Conservation (phyloP, 345 rosid genomes). For the Salix brachista region DNA sequence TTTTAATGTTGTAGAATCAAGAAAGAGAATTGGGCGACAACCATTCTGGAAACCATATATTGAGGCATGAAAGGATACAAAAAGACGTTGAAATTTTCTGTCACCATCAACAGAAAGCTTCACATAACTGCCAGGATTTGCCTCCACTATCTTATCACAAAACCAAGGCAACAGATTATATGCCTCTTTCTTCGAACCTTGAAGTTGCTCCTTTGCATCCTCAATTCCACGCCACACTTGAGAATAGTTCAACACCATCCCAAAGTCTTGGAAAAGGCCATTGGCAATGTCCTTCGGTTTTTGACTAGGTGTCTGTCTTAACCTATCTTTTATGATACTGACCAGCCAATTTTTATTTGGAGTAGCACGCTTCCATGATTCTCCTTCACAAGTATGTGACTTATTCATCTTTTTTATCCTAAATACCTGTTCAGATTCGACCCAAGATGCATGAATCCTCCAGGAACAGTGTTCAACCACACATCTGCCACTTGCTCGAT, state of each 20-base stretch:
- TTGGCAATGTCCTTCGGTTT: constrained; percentile 73
- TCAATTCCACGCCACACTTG: constrained; percentile 87
- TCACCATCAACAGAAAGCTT: constrained; percentile 52
- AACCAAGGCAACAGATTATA: constrained; percentile 66
- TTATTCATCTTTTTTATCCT: constrained; percentile 57
- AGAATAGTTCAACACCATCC: constrained; percentile 66
- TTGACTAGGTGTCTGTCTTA: constrained; percentile 68
- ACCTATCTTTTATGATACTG: constrained; percentile 66
- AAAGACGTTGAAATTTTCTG: constrained; percentile 66
- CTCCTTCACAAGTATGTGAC: constrained; percentile 69
- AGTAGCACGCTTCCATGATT: constrained; percentile 77
- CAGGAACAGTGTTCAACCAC: constrained; percentile 62
- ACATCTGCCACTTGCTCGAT: constrained; percentile 74
- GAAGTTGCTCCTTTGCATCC: constrained; percentile 79
- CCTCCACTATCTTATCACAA: constrained; percentile 54
- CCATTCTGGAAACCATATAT: constrained; percentile 65
- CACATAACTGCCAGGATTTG: constrained; percentile 71
- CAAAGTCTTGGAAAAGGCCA: constrained; percentile 64
- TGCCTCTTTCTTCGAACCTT: constrained; percentile 70
- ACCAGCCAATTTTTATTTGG: constrained; percentile 85
- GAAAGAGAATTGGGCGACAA: constrained; percentile 86
- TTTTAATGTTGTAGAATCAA: constrained; percentile 61
- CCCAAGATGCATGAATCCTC: constrained; percentile 80
- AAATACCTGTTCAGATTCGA: constrained; percentile 59
- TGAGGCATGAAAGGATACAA: constrained; percentile 62